Evolutionary conservation across 106 monocot species (phyloP), one percentile per base, ranked within the genome.

Genomic region (Dioscorea alata): DNA sequence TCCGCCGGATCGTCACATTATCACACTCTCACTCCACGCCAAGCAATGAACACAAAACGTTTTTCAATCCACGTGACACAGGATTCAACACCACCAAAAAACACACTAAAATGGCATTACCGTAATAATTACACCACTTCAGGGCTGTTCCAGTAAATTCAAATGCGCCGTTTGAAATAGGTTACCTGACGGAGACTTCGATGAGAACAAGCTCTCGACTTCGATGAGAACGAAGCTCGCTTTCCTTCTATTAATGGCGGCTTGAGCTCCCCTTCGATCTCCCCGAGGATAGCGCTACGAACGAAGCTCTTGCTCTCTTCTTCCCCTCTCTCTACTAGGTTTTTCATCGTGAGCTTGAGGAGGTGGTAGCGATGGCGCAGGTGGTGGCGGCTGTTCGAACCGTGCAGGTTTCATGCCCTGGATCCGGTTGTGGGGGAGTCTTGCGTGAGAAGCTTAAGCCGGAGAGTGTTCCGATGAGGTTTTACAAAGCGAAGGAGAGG

Each of bases 361-460:
- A 2, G 42, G 7, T 58, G 22, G 33, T 25, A 49, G 69, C 34
- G 18, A 83, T 82, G 82, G 73, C 77, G 24, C 82, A 77, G 68
- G 49, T 76, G 64, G 73, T 72, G 32, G 81, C 61, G 49, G 81
- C 61, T 35, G 32, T 60, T 6, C 65, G 70, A 59, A 59, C 64
- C 33, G 56, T 74, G 25, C 19, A 54, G 2, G 66, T 33, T 21
- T 24, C 77, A 6, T 31, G 48, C 76, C 48, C 69, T 42, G n/a
- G 65, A 71, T 70, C 60, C 25, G 73, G 58, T 15, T 56, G 12
- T 49, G 20, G 60, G 60, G 64, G 70, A 24, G 68, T 59, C 48
- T 23, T 48, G 19, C 21, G 25, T 5, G 59, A 18, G 7, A 54
- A 71, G 12, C 52, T 68, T 16, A 76, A 74, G 20, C 65, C 73